Base-by-base conservation (phyloP, 1,139 yeast species). In the Sugiyamaella pinicola region DNA sequence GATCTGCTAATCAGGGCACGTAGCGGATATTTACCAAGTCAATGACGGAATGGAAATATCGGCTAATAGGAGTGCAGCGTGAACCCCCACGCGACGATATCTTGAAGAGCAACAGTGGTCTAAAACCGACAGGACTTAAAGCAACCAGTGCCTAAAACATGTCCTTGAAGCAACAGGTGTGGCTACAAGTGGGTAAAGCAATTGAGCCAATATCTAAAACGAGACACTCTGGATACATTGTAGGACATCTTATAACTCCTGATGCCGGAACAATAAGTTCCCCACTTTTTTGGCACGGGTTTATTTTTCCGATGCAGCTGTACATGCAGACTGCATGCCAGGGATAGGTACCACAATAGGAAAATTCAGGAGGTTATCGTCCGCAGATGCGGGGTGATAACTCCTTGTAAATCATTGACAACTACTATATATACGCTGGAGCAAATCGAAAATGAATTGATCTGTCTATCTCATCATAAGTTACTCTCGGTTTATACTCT, bases 391-490 rank as follows among this genome's bases (percentile, higher is more conserved):
- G 35, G 35, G 35, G 35, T 13, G 35, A 31, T 31, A 31, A 35
- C 24, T 19, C 40, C 24, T 35, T 35, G 24, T 4, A 35, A 10
- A 12, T 34, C 8, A 2, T 26, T 24, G 6, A 2, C 34, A 13
- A 24, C 22, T 26, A 40, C 34, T 40, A 40, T 40, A 24, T 40
- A 40, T 31, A n/a, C n/a, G n/a, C n/a, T n/a, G n/a, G n/a, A n/a
- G n/a, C 17, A 37, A 19, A 34, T 7, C 8, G 21, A 34, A 7
- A 34, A 9, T 18, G 3, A 6, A 12, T 37, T n/a, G n/a, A n/a
- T n/a, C n/a, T 24, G 28, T 24, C 28, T 24, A 6, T 24, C 6
- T 24, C 28, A 24, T 24, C 28, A 24, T 24, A n/a, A n/a, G n/a
- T 24, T 6, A 24, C 28, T 24, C 9, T 6, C 28, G 9, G 28